phyloP scores from a whole-genome alignment of 768 basidiomycete genomes.

The Psilocybe sp. region DNA sequence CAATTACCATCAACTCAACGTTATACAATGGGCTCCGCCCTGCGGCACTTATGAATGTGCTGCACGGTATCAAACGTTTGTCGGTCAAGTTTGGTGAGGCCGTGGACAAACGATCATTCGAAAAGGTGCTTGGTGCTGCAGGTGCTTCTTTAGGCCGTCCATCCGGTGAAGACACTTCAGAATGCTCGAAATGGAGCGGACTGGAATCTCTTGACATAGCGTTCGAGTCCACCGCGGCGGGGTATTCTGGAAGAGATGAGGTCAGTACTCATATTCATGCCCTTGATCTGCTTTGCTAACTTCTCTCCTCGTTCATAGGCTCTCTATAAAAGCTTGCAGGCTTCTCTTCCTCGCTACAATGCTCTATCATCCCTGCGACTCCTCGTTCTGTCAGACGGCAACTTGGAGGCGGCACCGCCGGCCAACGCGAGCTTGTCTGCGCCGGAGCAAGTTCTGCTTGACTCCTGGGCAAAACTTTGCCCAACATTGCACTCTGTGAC shows the following conservation, averaged over 20 bases:
- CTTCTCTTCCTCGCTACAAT: constrained; percentile 37
- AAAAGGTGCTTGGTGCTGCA: constrained; percentile 42
- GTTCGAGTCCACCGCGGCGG: constrained; percentile 14
- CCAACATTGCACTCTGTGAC: constrained; percentile 22
- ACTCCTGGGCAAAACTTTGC: constrained; percentile 21
- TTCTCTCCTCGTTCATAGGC: constrained; percentile 18
- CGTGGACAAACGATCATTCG: constrained; percentile 43
- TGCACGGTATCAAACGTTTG: constrained; percentile 31
- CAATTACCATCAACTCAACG: constrained; percentile 39
- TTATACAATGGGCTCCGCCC: constrained; percentile 46
- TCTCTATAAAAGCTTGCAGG: constrained; percentile 37
- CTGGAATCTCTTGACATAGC: constrained; percentile 27
- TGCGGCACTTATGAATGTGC: constrained; percentile 31
- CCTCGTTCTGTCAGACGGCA: constrained; percentile 8
- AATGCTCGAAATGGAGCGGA: constrained; percentile 10
- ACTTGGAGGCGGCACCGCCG: neutral
- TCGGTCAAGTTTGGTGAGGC: constrained; percentile 32
- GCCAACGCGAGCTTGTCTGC: constrained; percentile 3
- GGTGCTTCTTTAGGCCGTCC: constrained; percentile 29
- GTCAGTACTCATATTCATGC: constrained; percentile 20
- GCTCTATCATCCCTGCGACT: constrained; percentile 30
- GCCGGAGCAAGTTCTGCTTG: constrained; percentile 16
- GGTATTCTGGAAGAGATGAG: constrained; percentile 28
- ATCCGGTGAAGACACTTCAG: neutral
- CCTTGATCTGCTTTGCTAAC: neutral